Evolutionary conservation across 495 filamentous ascomycete genomes (phyloP).

Genomic region (Talaromyces adpressus): DNA sequence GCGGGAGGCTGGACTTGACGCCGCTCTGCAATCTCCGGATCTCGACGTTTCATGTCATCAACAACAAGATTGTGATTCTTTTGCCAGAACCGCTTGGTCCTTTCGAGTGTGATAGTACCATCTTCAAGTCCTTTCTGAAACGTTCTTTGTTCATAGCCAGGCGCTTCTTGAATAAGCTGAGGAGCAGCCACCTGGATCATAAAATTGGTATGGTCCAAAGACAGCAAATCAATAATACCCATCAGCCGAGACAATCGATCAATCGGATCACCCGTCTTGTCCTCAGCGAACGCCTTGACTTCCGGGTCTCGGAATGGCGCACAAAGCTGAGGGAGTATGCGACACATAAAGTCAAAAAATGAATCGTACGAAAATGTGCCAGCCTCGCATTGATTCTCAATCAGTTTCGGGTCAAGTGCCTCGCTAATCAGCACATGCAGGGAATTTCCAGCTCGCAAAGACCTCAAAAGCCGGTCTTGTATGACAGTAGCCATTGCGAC

Average conservation of each 20-base stretch:
- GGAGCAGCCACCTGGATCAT: slow-evolving; percentile 76
- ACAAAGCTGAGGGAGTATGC: slow-evolving; percentile 86
- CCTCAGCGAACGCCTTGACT: slow-evolving; percentile 69
- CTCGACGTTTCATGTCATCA: slow-evolving; percentile 63
- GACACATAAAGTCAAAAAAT: slow-evolving; percentile 87
- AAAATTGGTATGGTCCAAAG: slow-evolving; percentile 95
- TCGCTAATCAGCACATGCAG: slow-evolving; percentile 82
- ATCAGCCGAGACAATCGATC: slow-evolving; percentile 77
- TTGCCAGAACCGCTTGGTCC: slow-evolving; percentile 66
- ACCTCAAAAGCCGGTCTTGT: slow-evolving; percentile 70
- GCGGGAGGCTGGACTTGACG: slow-evolving; percentile 26
- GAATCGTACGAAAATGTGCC: slow-evolving; percentile 89
- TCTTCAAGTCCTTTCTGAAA: slow-evolving; percentile 66
- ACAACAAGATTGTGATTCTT: slow-evolving; percentile 59
- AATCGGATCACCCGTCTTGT: slow-evolving; percentile 72
- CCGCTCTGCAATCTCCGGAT: slow-evolving; percentile 58
- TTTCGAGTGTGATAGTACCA: slow-evolving; percentile 48
- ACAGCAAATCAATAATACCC: slow-evolving; percentile 79
- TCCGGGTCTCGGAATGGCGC: slow-evolving; percentile 83
- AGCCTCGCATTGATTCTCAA: slow-evolving; percentile 65
- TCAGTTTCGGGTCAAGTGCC: slow-evolving; percentile 70
- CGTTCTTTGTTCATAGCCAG: slow-evolving; percentile 69
- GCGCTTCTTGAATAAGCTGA: slow-evolving; percentile 70
- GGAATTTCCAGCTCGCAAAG: slow-evolving; percentile 71
- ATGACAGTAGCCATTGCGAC: slow-evolving; percentile 81